These are phyloP conservation scores for Dendrobium chrysotoxum DNA, from an alignment of 106 monocot genomes.

Conservation along the genomic window DNA sequence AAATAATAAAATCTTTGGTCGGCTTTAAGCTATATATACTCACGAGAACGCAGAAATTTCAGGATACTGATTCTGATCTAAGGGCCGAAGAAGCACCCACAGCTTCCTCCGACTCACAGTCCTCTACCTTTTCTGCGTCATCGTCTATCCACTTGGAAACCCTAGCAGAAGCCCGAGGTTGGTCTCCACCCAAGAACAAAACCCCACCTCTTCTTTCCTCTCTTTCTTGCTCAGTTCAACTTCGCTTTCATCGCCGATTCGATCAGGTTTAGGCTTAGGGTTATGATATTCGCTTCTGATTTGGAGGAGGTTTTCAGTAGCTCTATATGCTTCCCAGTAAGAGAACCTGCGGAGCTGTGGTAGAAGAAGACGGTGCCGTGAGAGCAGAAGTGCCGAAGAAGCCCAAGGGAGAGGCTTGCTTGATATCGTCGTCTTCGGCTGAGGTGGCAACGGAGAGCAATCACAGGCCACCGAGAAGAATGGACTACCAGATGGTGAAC, in stretches of 20 bases:
- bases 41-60: background rate
- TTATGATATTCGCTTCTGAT: slow-evolving; percentile 7
- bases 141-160: background rate
- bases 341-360: background rate
- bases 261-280: background rate
- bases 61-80: background rate
- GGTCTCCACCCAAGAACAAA: background rate
- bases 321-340: slow-evolving; percentile 9
- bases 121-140: background rate
- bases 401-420: background rate
- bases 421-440: slow-evolving; percentile 7
- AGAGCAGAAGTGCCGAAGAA: slow-evolving; percentile 5
- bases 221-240: background rate
- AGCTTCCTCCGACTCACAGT: background rate
- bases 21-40: too few species aligned
- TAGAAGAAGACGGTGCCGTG: background rate
- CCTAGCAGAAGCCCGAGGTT: background rate
- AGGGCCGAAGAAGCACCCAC: background rate
- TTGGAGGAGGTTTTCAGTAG: background rate
- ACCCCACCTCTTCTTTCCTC: background rate
- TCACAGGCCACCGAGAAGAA: slow-evolving; percentile 6
- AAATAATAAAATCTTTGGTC: too few species aligned
- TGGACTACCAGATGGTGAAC: slow-evolving; percentile 15
- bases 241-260: background rate
- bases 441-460: slow-evolving; percentile 11